phyloP scores from a whole-genome alignment of 345 rosid genomes.

The Draba incana region DNA sequence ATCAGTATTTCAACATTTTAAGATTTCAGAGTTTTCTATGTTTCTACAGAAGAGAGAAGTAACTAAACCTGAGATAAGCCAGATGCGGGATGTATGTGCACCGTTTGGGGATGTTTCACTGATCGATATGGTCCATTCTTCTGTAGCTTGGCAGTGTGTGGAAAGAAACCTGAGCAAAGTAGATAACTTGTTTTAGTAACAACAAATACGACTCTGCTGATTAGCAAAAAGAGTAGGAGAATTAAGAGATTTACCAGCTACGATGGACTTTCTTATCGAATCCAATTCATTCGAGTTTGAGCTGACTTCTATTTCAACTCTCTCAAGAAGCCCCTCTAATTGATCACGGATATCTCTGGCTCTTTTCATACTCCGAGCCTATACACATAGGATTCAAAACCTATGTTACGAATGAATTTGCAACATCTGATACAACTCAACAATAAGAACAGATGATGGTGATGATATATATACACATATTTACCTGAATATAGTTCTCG shows the following conservation, averaged over 20 bases:
- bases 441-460: neutral
- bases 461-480: neutral
- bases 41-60: conserved; percentile 6
- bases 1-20: neutral
- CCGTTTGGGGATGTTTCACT: conserved; percentile 82
- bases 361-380: conserved; percentile 95
- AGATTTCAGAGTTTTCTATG: neutral
- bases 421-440: neutral
- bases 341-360: conserved; percentile 88
- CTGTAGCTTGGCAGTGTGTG: conserved; percentile 69
- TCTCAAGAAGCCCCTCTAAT: conserved; percentile 77
- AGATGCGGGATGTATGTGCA: conserved; percentile 79
- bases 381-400: conserved; percentile 26
- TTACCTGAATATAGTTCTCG: conserved; percentile 90
- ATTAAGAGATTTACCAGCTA: conserved; percentile 53
- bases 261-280: conserved; percentile 64
- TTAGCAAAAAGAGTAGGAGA: neutral
- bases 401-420: neutral
- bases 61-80: conserved; percentile 74
- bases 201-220: neutral
- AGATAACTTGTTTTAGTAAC: conserved; percentile 10
- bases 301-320: conserved; percentile 76
- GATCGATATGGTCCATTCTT: conserved; percentile 82
- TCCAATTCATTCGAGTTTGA: conserved; percentile 61
- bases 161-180: conserved; percentile 65